phyloP scores from a whole-genome alignment of 495 filamentous ascomycete species.

The Coniosporium apollinis region DNA sequence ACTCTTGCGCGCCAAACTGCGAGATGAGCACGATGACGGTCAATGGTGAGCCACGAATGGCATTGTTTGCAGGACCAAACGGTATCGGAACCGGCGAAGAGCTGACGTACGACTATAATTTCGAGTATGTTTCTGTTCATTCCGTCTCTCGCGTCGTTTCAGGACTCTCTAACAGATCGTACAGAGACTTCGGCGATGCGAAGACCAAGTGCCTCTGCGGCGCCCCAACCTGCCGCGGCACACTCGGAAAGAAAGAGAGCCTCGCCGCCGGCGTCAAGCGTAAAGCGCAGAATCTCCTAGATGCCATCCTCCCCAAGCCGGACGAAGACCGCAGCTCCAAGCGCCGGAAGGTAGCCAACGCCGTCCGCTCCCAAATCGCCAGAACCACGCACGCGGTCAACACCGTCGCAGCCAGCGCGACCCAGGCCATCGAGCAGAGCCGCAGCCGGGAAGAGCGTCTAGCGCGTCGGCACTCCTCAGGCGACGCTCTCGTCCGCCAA shows the following conservation, averaged over 20 bases:
- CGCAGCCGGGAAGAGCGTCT: neutral
- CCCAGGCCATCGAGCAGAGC: neutral
- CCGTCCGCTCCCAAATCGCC: neutral
- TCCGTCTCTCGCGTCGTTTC: neutral
- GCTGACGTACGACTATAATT: conserved; percentile 99
- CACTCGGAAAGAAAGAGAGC: conserved; percentile 18
- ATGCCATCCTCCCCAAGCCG: neutral
- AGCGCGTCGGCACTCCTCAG: no score
- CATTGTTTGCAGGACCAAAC: conserved; percentile 78
- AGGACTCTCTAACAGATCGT: neutral
- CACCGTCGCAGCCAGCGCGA: neutral
- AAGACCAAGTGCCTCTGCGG: conserved; percentile 27
- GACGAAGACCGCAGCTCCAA: neutral
- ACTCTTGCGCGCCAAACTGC: conserved; percentile 95
- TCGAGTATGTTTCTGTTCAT: conserved; percentile 40
- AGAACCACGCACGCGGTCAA: neutral
- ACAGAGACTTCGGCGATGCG: conserved; percentile 23
- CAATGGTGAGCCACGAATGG: conserved; percentile 89
- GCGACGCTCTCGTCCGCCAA: no score
- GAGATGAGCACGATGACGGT: conserved; percentile 96
- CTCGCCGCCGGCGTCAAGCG: neutral
- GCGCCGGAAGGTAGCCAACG: neutral
- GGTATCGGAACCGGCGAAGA: conserved; percentile 90
- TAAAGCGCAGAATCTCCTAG: neutral
- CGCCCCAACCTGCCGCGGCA: conserved; percentile 26